Evolutionary conservation across 371 early-diverging fungal species (phyloP).

Genomic region (Syncephalis plumigaleata): DNA sequence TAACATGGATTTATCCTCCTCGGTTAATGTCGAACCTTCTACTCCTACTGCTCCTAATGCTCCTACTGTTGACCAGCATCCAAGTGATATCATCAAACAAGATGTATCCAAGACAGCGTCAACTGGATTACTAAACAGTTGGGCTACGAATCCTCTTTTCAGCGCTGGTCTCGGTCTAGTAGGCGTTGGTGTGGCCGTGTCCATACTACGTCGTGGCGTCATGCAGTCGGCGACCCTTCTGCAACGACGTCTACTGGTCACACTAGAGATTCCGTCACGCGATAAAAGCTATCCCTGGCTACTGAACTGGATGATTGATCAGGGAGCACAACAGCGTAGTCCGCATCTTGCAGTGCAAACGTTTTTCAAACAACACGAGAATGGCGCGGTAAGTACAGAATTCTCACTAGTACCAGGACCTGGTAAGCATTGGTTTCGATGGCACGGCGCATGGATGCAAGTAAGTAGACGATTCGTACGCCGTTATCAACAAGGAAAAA

Average conservation of each 20-base stretch:
- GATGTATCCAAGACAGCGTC: too few relatives aligned
- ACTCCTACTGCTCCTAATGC: too few relatives aligned
- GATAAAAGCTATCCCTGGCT: conserved; percentile 92
- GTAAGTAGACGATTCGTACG: conserved; percentile 6
- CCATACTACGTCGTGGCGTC: conserved; percentile 55
- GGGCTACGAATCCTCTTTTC: conserved; percentile 69
- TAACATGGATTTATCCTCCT: too few relatives aligned
- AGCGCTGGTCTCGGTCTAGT: conserved; percentile 89
- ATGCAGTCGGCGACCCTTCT: conserved; percentile 41
- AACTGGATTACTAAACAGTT: conserved; percentile 10
- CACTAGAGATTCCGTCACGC: conserved; percentile 85
- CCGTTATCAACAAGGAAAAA: neutral
- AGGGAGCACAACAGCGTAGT: conserved; percentile 24
- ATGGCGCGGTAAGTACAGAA: conserved; percentile 66
- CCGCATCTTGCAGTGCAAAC: conserved; percentile 83
- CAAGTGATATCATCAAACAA: too few relatives aligned
- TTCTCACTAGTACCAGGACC: conserved; percentile 86
- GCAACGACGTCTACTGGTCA: conserved; percentile 65
- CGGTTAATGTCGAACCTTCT: too few relatives aligned
- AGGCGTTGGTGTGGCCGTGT: conserved; percentile 75
- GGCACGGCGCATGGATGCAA: conserved; percentile 70
- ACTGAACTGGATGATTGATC: conserved; percentile 71
- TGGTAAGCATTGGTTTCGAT: conserved; percentile 78
- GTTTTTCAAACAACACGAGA: conserved; percentile 70
- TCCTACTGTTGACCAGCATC: too few relatives aligned